These are phyloP conservation scores for Scheffersomyces segobiensis DNA, from an alignment of 1,139 yeast genomes.

Conservation along the genomic window DNA sequence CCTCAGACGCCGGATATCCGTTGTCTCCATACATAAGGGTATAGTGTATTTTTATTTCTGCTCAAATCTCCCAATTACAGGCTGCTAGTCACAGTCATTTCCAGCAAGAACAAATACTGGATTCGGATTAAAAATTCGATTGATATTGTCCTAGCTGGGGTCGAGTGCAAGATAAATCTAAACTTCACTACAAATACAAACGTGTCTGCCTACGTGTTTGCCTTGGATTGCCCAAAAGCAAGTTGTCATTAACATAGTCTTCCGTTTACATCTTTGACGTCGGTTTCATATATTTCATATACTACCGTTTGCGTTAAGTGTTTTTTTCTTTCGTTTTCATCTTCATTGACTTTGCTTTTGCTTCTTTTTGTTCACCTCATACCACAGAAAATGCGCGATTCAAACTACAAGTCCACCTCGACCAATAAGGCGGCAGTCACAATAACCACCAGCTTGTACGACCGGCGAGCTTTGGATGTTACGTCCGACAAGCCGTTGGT, in stretches of 20 bases:
- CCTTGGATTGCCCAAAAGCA: neutral
- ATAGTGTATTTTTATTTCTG: neutral
- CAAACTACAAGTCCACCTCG: slow-evolving; percentile 77
- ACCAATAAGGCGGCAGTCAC: slow-evolving; percentile 88
- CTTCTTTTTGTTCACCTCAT: neutral
- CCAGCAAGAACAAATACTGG: neutral
- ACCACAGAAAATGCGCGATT: slow-evolving; percentile 68
- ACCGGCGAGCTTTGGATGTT: slow-evolving; percentile 88
- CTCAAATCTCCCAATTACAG: neutral
- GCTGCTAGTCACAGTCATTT: neutral
- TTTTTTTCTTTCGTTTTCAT: too few relatives aligned
- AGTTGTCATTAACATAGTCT: neutral
- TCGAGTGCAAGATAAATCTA: neutral
- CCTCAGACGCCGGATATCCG: neutral
- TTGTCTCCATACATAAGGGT: neutral
- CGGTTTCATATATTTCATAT: neutral
- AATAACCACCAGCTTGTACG: slow-evolving; percentile 85
- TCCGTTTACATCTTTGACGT: neutral
- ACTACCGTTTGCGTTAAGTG: neutral
- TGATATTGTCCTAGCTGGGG: neutral
- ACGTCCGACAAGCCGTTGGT: slow-evolving; percentile 89
- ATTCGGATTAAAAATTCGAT: neutral
- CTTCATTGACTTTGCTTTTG: neutral
- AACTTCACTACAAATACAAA: neutral
- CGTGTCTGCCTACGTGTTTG: neutral